Base-by-base conservation (phyloP, 1,139 yeast species). In the Pichia sp. region DNA sequence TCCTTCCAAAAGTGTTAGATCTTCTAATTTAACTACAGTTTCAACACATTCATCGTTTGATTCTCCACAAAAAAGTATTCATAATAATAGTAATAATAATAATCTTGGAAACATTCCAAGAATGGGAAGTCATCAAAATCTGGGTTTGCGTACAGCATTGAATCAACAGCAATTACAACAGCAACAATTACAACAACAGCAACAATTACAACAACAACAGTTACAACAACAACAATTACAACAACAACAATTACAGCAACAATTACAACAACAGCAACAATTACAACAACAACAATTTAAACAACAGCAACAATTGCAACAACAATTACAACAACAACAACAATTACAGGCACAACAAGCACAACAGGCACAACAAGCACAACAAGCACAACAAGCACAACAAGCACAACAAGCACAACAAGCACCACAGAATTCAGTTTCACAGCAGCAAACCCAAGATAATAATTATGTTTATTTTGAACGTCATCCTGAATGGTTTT, bases 401-500 rank as follows among this genome's bases (percentile, higher is more conserved):
- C 45, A 31, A 14, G 28, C 29, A 15, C 40, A n/a, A n/a, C n/a
- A 35, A 30, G 11, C 30, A 10, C n/a, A 5, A 19, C 5, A 19
- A n/a, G 5, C 10, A 19, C 11, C 22, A 6, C 13, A 19, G 19
- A n/a, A n/a, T n/a, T n/a, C n/a, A n/a, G n/a, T n/a, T n/a, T n/a
- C n/a, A n/a, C n/a, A n/a, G n/a, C n/a, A n/a, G n/a, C n/a, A n/a
- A n/a, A n/a, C 33, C 31, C 31, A 37, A 20, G 52, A 47, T 19
- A 46, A 53, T 13, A 56, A 58, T 14, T 80, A 81, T 52, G 87
- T 83, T 42, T 75, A 78, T 56, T 84, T 89, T 63, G 89, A 83
- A 55, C 77, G 97, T 50, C 88, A 85, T 55, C 96, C 97, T 0
- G 93, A 84, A 49, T 68, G 74, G 53, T 68, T 83, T 55, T 72